Evolutionary conservation across 2,329 filamentous ascomycete species (phyloP), one percentile per base, ranked within the genome.

Genomic region (Boeremia exigua): DNA sequence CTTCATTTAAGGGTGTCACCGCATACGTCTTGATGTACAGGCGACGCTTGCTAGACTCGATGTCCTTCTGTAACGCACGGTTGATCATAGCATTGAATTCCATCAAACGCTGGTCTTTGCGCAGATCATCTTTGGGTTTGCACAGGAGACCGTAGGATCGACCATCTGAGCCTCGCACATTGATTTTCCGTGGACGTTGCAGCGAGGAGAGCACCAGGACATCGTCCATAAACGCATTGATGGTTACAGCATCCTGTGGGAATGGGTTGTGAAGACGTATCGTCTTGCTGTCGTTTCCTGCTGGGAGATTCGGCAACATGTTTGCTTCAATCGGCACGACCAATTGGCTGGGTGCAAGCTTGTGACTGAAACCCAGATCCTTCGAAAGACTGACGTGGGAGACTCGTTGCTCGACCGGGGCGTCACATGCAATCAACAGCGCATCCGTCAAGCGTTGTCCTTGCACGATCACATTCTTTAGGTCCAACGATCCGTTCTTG

Each of bases 61-160:
- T 88, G 68, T 98, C 93, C 59, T 90, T 88, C 72, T 97, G 96
- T 53, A 99, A 79, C 2, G 94, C 92, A 56, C 95, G 86, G 73
- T 99, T 99, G 80, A 99, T 98, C 86, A 98, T 95, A 40, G 89
- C 88, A 73, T 98, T 99, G 81, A 99, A 99, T 72, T 99, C 96
- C 93, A 99, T 99, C 17, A 99, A 86, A 47, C 95, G 91, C 75
- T 98, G 94, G 69, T 99, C 96, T 63, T 96, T 99, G 46, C 95
- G 89, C 23, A 99, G 84, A 74, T 99, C 96, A 73, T 99, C 95
- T 75, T 98, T 98, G 8, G 95, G 96, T 71, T 99, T 99, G 80
- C 96, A 96, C 52, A 99, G 83, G 7, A 99, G 85, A 61, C 91
- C 91, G 74, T 99, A 99, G 15, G 84, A 83, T 55, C 89, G 89